Base-by-base conservation (phyloP, 2,329 filamentous ascomycete species). In the Botrytis squamosa region DNA sequence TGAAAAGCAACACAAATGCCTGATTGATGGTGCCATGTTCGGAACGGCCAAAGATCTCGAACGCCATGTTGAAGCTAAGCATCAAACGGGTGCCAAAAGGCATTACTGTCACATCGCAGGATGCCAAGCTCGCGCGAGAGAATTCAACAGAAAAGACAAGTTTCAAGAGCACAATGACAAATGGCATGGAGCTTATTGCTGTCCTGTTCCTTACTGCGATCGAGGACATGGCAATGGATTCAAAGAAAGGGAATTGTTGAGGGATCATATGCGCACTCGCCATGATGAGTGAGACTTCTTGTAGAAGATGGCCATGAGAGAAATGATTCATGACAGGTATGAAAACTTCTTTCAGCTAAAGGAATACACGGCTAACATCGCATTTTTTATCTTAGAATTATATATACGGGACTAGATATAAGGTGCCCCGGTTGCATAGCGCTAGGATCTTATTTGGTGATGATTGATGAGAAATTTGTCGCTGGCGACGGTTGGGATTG, bases 171-270 rank as follows among this genome's bases (percentile, higher is more conserved):
- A 55, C 5, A 55, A 55, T 0, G 49, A n/a, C 12, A 55, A 12
- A 14, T 55, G 49, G 49, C 49, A 55, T 55, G 49, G 49, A 14
- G 25, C 49, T 7, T n/a, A 55, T 16, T 55, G 6, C 49, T 55
- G 49, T 55, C 12, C 12, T 16, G 49, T 16, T 55, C 12, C 12
- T 55, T 3, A 55, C 49, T 55, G 49, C 49, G 25, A n/a, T 55
- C 49, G 49, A n/a, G 49, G 49, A n/a, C 7, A 14, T 55, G 0
- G 6, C 25, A 55, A 55, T n/a, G 49, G 49, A 55, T 55, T 7
- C 7, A n/a, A 55, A 0, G 12, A 55, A 7, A 5, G n/a, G 0
- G 5, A 12, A 6, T n/a, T n/a, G 12, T 55, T n/a, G 49, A n/a
- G 3, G 12, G 25, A n/a, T 7, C 49, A 55, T 55, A 55, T 16